Evolutionary conservation across 306 rosid genomes (phyloP), one percentile per base, ranked within the genome.

Genomic region (Begonia peltatifolia): DNA sequence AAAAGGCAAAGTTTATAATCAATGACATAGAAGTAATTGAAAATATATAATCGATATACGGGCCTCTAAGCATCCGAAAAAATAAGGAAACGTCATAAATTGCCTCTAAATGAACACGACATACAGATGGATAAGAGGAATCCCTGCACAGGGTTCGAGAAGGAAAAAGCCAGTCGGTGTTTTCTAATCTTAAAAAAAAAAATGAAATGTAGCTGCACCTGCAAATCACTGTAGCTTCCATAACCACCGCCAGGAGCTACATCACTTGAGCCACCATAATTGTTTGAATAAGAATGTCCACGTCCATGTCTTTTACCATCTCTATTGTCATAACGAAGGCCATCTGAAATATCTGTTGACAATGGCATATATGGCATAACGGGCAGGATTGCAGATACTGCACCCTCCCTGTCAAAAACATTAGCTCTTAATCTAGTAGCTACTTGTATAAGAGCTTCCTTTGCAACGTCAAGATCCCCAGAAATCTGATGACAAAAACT

Each of bases 401-500:
- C 82, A 63, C 99, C 99, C 69, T 92, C 96, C 73, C 92, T 79
- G 66, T 92, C 96, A 68, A 92, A 92, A 57, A 86, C 44, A 73
- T 92, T 92, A 30, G 99, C 93, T 65, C 95, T 81, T 65, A 92
- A 59, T 53, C 99, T 81, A 12, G 96, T 86, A 55, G 83, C 84
- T 42, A 92, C 80, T 44, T 92, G 99, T 62, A 92, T 76, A 67
- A 92, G 87, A 71, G 99, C 99, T 36, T 92, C 99, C 79, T 86
- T 92, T 61, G 84, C 99, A 30, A 92, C 61, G 66, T 92, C 99
- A 17, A 92, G 84, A 54, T 92, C 99, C 65, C 99, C 99, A 6
- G 94, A 67, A 71, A 92, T 76, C 99, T 92, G 63, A 56, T 50
- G 62, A 60, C 41, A 38, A 20, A 22, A 53, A 15, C 3, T 41